Evolutionary conservation across 345 rosid genomes (phyloP).

Genomic region (Ceriops decandra): DNA sequence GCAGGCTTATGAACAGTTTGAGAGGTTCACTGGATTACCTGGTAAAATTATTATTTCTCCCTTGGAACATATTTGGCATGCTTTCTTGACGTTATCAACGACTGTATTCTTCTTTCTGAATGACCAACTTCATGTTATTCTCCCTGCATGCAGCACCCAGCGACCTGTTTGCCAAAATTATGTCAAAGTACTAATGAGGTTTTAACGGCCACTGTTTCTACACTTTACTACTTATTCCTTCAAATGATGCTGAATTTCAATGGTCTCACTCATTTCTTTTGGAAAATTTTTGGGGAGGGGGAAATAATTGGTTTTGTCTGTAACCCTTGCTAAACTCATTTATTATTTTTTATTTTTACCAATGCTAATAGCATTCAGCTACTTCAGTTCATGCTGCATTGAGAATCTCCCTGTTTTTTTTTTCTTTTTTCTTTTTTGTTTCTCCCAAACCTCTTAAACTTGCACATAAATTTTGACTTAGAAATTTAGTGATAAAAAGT

Average conservation of each 20-base stretch:
- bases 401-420: no score
- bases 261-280: neutral
- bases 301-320: neutral
- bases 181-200: conserved; percentile 39
- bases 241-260: neutral
- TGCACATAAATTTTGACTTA: no score
- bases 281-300: neutral
- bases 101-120: neutral
- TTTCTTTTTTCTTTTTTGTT: no score
- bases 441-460: neutral
- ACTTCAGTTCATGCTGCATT: no score
- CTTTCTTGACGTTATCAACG: neutral
- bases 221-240: neutral
- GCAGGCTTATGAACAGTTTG: conserved; percentile 85
- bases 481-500: no score
- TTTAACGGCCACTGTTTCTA: neutral
- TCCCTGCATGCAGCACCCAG: conserved; percentile 60
- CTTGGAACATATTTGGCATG: neutral
- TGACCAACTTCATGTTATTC: neutral
- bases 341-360: no score
- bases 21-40: conserved; percentile 72
- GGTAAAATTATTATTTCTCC: conserved; percentile 36
- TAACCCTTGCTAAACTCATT: neutral
- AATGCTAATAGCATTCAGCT: no score
- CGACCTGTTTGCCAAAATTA: conserved; percentile 57